phyloP scores from a whole-genome alignment of 768 basidiomycete species.

The Leccinum barrowsii region DNA sequence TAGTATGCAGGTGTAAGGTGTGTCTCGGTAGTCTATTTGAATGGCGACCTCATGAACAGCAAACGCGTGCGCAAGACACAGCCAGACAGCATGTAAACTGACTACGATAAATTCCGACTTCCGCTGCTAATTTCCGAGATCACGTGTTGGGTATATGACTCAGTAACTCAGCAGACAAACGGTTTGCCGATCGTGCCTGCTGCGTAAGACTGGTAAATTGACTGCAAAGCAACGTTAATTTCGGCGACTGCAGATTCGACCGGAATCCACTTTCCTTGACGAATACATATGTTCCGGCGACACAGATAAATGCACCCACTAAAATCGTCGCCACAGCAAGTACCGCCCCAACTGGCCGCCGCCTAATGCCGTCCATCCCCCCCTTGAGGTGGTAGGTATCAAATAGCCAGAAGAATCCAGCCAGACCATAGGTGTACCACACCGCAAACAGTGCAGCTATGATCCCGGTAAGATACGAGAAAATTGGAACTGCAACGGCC shows the following conservation, averaged over 20 bases:
- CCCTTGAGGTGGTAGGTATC: slow-evolving; percentile 44
- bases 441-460: slow-evolving; percentile 51
- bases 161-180: slow-evolving; percentile 30
- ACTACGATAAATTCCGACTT: slow-evolving; percentile 11
- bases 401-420: slow-evolving; percentile 53
- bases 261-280: slow-evolving; percentile 38
- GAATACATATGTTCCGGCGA: slow-evolving; percentile 41
- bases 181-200: slow-evolving; percentile 39
- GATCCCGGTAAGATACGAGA: slow-evolving; percentile 52
- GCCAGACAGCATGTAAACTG: slow-evolving; percentile 14
- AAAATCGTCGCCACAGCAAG: slow-evolving; percentile 35
- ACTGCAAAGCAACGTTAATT: slow-evolving; percentile 25
- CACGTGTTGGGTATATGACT: slow-evolving; percentile 23
- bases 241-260: neutral
- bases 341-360: slow-evolving; percentile 31
- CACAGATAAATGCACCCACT: slow-evolving; percentile 49
- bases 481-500: slow-evolving; percentile 51
- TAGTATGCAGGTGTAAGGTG: slow-evolving; percentile 1
- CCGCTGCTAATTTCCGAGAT: slow-evolving; percentile 3
- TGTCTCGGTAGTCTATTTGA: slow-evolving; percentile 13
- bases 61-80: neutral
- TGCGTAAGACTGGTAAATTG: slow-evolving; percentile 44
- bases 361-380: slow-evolving; percentile 31
- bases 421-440: slow-evolving; percentile 56
- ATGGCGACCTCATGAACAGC: neutral